These are phyloP conservation scores for Mucor indicus DNA, from an alignment of 371 early-diverging fungal genomes.

Conservation along the genomic window DNA sequence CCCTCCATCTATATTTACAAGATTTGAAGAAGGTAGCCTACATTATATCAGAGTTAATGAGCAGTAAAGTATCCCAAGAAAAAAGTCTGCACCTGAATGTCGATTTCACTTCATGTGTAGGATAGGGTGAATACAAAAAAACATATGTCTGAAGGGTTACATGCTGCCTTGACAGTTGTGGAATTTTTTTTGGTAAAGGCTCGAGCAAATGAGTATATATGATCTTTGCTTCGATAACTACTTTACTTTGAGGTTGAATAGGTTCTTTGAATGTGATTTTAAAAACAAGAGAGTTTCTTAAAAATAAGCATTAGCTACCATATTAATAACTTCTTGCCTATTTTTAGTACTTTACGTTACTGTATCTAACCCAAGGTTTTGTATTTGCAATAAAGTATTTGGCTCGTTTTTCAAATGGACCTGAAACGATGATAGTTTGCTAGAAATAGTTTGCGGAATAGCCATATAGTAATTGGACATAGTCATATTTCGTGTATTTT, in stretches of 20 bases:
- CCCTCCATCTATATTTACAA: slow-evolving; percentile 31
- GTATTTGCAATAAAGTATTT: slow-evolving; percentile 4
- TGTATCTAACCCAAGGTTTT: background rate
- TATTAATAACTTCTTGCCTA: background rate
- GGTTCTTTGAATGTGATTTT: slow-evolving; percentile 55
- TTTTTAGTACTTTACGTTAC: background rate
- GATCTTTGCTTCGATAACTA: slow-evolving; percentile 63
- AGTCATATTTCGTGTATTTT: slow-evolving; percentile 40
- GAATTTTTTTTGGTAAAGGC: slow-evolving; percentile 70
- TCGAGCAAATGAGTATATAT: slow-evolving; percentile 50
- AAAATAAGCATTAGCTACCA: slow-evolving; percentile 4
- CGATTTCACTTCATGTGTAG: slow-evolving; percentile 71
- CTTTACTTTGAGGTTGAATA: slow-evolving; percentile 57
- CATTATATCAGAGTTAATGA: too few relatives aligned
- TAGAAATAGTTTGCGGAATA: background rate
- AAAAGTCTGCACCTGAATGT: slow-evolving; percentile 67
- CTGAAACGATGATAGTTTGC: slow-evolving; percentile 32
- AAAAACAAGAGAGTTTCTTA: slow-evolving; percentile 55
- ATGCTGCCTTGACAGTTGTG: slow-evolving; percentile 66
- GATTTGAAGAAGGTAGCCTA: slow-evolving; percentile 20
- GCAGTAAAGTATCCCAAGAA: background rate
- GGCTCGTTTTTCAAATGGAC: slow-evolving; percentile 49
- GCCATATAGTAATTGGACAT: background rate
- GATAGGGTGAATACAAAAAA: slow-evolving; percentile 64
- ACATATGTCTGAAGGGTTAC: slow-evolving; percentile 59